A percentile compares a stretch with the other conserved stretches of the same genome.
Conservation (phyloP, 768 basidiomycete species). For the Podaxis mareebaensis region DNA sequence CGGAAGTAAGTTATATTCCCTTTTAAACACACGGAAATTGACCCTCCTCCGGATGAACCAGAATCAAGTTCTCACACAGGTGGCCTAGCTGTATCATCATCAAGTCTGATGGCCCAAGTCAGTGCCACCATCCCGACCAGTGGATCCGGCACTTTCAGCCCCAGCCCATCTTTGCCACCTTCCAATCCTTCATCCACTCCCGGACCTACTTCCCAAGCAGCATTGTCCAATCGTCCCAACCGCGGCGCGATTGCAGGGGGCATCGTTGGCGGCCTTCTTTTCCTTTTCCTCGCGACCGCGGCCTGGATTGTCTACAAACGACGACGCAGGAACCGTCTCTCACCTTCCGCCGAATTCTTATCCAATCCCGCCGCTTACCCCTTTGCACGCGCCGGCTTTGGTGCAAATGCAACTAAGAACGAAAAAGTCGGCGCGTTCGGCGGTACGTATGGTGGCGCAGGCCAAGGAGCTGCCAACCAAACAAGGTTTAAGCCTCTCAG, state of each 20-base stretch:
- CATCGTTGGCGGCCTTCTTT: constrained; percentile 48
- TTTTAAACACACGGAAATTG: neutral
- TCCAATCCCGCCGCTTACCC: constrained; percentile 9
- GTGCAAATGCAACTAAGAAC: neutral
- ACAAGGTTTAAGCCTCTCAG: constrained; percentile 2
- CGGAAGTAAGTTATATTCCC: neutral
- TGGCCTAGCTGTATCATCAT: no score
- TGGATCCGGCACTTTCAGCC: neutral
- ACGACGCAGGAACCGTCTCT: constrained; percentile 39
- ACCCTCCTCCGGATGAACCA: neutral
- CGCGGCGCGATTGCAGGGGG: constrained; percentile 55
- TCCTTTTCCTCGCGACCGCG: constrained; percentile 35
- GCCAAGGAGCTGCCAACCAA: constrained; percentile 9
- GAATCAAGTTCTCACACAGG: no score
- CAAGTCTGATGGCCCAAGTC: neutral
- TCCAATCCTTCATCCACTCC: constrained; percentile 9
- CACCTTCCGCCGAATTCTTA: constrained; percentile 64
- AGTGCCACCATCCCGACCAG: constrained; percentile 3
- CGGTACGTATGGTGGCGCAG: constrained; percentile 1
- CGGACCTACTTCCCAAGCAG: constrained; percentile 13
- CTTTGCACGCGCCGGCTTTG: constrained; percentile 14
- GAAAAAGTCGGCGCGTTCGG: neutral
- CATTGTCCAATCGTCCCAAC: constrained; percentile 21
- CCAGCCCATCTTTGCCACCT: neutral
- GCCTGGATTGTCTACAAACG: constrained; percentile 41